These are phyloP conservation scores for Ascocoryne sarcoides DNA, from an alignment of 2,329 filamentous ascomycete genomes.

Conservation along the genomic window DNA sequence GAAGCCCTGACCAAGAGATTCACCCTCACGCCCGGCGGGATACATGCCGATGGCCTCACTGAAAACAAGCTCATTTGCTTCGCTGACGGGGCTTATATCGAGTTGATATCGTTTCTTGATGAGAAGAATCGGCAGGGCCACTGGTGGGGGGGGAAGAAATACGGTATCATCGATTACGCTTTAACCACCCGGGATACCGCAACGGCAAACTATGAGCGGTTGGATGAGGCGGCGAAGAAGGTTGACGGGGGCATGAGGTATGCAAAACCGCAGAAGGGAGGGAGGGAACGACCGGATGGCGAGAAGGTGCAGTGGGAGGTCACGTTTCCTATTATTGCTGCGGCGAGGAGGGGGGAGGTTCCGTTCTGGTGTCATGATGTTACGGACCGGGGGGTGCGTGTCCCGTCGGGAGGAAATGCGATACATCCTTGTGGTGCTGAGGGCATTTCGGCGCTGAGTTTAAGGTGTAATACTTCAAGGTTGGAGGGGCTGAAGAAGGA, in stretches of 20 bases:
- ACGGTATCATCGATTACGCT: conserved; percentile 53
- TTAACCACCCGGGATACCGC: conserved; percentile 37
- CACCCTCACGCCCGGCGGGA: conserved; percentile 50
- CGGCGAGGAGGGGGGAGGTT: conserved; percentile 35
- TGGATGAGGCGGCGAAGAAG: conserved; percentile 23
- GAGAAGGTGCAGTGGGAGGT: conserved; percentile 50
- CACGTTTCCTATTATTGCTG: conserved; percentile 33
- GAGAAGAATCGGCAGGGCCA: conserved; percentile 36
- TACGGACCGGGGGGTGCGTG: conserved; percentile 46
- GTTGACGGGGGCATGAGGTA: conserved; percentile 33
- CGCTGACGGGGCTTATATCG: conserved; percentile 55
- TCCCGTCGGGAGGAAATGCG: conserved; percentile 38
- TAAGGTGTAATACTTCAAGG: conserved; percentile 28
- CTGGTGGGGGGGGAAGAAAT: conserved; percentile 47
- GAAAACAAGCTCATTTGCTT: conserved; percentile 56
- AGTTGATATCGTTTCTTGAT: conserved; percentile 27
- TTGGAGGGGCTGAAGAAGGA: conserved; percentile 19
- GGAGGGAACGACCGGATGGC: conserved; percentile 46
- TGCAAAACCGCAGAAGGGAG: conserved; percentile 40
- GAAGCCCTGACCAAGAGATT: conserved; percentile 44
- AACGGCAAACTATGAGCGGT: conserved; percentile 24
- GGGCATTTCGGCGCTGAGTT: conserved; percentile 39
- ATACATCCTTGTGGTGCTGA: conserved; percentile 42
- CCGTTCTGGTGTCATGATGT: conserved; percentile 62
- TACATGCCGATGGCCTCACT: conserved; percentile 50